A percentile compares a stretch with the other conserved stretches of the same genome.
Evolutionary conservation across 495 filamentous ascomycete genomes (phyloP).

Genomic region (Talaromyces nanjingensis): DNA sequence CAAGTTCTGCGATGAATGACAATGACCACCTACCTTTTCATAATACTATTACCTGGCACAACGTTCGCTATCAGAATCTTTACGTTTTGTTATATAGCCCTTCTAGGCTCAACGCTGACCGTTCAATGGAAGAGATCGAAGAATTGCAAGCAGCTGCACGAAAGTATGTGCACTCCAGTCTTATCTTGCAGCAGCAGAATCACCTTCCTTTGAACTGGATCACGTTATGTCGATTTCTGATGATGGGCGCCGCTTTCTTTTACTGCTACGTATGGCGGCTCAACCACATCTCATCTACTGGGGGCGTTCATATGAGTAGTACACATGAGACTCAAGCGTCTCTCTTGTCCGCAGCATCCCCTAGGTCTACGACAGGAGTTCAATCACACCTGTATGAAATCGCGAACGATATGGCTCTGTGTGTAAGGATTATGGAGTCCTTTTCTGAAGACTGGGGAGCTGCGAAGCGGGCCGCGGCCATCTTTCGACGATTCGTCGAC

Average conservation of each 20-base stretch:
- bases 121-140: constrained; percentile 9
- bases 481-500: background rate
- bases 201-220: constrained; percentile 23
- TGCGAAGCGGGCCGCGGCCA: background rate
- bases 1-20: constrained; percentile 14
- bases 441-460: background rate
- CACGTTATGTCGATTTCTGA: constrained; percentile 19
- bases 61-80: constrained; percentile 22
- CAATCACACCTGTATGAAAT: background rate
- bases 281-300: background rate
- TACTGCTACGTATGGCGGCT: constrained; percentile 12
- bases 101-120: constrained; percentile 8
- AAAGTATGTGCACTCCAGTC: constrained; percentile 20
- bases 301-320: background rate
- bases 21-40: constrained; percentile 22
- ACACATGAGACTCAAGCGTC: constrained; percentile 6
- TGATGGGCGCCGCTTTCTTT: constrained; percentile 13
- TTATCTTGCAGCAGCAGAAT: constrained; percentile 19
- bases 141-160: constrained; percentile 20
- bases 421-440: background rate
- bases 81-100: constrained; percentile 17
- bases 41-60: constrained; percentile 22
- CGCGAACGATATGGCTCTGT: background rate
- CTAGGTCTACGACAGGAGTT: background rate
- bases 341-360: constrained; percentile 1